A percentile compares a stretch with the other conserved stretches of the same genome.
These are phyloP conservation scores for Acacia melanoxylon DNA, from an alignment of 306 rosid species.

Conservation along the genomic window DNA sequence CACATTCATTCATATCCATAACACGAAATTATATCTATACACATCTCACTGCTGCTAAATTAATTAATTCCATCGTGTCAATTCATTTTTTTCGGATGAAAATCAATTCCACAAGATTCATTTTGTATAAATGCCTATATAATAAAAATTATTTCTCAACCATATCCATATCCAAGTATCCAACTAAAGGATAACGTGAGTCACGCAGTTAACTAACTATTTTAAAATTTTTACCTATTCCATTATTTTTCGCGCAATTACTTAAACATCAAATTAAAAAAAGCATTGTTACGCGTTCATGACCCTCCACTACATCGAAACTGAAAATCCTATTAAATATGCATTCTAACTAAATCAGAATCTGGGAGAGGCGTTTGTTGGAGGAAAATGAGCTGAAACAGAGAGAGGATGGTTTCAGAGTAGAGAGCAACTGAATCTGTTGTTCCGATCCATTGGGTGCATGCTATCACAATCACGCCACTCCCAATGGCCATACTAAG, in stretches of 20 bases:
- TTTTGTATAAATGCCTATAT: background rate
- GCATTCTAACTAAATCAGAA: too few species aligned
- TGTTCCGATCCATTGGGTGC: background rate
- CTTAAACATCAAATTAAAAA: too few species aligned
- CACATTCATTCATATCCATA: too few species aligned
- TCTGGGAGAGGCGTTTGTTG: background rate
- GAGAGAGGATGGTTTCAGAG: background rate
- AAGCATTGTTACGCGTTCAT: too few species aligned
- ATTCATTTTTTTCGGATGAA: too few species aligned
- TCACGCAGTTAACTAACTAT: background rate
- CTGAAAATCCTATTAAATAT: too few species aligned
- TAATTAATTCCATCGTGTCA: background rate
- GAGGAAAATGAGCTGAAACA: background rate
- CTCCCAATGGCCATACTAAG: conserved; percentile 34
- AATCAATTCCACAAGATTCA: background rate
- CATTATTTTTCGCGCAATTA: too few species aligned
- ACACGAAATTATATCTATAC: too few species aligned
- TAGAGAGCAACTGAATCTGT: background rate
- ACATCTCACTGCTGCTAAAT: too few species aligned
- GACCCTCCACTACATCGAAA: too few species aligned
- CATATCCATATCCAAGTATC: background rate
- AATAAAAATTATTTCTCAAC: background rate
- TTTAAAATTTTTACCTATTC: background rate
- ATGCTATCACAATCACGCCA: background rate
- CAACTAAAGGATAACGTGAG: background rate